Evolutionary conservation across 148 eudicot genomes (phyloP), one percentile per base, ranked within the genome.

Genomic region (Arctostaphylos glauca): DNA sequence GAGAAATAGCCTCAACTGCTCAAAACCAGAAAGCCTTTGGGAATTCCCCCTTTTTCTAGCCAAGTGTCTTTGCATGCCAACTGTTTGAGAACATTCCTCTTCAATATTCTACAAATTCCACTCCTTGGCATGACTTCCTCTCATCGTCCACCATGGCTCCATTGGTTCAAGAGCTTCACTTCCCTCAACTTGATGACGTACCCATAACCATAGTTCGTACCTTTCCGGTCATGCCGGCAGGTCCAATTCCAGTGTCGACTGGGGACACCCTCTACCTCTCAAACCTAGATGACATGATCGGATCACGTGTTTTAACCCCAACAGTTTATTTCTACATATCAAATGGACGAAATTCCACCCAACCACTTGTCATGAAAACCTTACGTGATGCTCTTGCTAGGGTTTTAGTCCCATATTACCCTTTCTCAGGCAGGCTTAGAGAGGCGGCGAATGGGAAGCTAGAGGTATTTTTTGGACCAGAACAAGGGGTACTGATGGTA

Each of bases 271-370:
- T 93, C 70, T 93, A 92, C 83, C 97, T 97, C 52, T 97, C 98
- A 0, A 97, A 97, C 84, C 90, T 97, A 3, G 99, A 97, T 48
- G 98, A 94, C 83, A 91, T 94, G 83, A 86, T 94, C 23, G 98
- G 99, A 3, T 84, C 92, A 38, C 97, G 99, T 3, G 97, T 90
- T 82, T 91, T 94, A 79, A 97, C 99, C 72, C 99, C 99, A 10
- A 97, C 99, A 0, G 89, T 94, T 3, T 94, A 91, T 38, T 97
- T 97, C 60, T 97, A 94, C 92, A 85, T 77, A 81, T 58, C 90
- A 19, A 84, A 80, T 48, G 50, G 46, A 7, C 67, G 78, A 47
- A 9, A 31, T 47, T 38, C 41, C 23, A 49, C 85, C 9, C 76
- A 31, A 44, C 60, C 81, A 79, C 77, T 81, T 1, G 82, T 90